These are phyloP conservation scores for Apiospora pterosperma DNA, from an alignment of 2,329 filamentous ascomycete genomes.

Conservation along the genomic window DNA sequence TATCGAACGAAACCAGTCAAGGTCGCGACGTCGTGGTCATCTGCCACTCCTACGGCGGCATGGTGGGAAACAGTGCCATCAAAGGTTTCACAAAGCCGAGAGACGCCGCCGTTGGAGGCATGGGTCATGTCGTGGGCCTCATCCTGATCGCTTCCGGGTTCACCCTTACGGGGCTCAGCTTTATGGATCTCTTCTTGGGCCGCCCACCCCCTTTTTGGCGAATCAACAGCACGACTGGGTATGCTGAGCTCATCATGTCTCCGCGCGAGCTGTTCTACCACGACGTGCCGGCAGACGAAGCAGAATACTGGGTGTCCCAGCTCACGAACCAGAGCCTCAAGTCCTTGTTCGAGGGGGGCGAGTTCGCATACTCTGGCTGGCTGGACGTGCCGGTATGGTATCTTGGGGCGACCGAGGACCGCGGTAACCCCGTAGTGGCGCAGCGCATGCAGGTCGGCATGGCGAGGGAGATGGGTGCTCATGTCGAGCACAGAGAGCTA, in stretches of 20 bases:
- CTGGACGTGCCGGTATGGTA: constrained; percentile 22
- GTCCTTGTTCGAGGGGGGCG: constrained; percentile 40
- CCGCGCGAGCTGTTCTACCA: constrained; percentile 45
- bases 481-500: constrained; percentile 37
- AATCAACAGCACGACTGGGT: constrained; percentile 31
- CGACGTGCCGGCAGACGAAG: constrained; percentile 42
- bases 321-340: constrained; percentile 40
- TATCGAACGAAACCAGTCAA: constrained; percentile 28
- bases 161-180: neutral
- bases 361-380: constrained; percentile 44
- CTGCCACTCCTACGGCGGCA: neutral
- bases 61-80: constrained; percentile 3
- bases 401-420: constrained; percentile 23
- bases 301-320: constrained; percentile 35
- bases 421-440: constrained; percentile 32
- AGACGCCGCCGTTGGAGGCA: neutral
- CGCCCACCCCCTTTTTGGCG: neutral
- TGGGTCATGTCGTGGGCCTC: neutral
- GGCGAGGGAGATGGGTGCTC: constrained; percentile 34
- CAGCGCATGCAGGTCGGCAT: constrained; percentile 35
- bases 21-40: constrained; percentile 1
- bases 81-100: neutral
- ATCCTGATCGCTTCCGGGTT: neutral
- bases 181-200: neutral
- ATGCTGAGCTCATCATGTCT: constrained; percentile 32